Base-by-base conservation (phyloP, 805 yeast species). In the Candida hispaniensis region DNA sequence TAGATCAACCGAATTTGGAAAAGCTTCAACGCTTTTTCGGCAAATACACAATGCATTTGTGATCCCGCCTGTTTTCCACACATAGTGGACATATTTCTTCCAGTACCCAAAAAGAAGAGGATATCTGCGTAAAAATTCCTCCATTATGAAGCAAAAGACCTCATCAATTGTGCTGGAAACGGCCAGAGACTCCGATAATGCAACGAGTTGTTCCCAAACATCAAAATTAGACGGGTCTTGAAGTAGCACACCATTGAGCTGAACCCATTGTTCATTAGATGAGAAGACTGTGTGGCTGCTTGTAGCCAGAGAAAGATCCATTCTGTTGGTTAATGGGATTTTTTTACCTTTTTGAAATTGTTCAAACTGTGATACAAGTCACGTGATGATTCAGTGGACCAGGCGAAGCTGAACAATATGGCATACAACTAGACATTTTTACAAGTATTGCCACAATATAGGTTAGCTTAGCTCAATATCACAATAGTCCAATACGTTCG, bases 61-160 rank as follows among this genome's bases (percentile, higher is more conserved):
- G 9, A 46, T 39, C 6, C 44, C 51, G 3, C 30, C 42, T 18
- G 41, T 39, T 9, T 7, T 22, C 38, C 13, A 30, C 23, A 38
- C 56, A 4, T 48, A 32, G 25, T 56, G 55, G 15, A 57, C 60
- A 39, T 55, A 59, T 25, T 59, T 47, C 11, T 56, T 54, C 67
- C 67, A 61, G 42, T 59, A 63, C 5, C 63, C 66, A 40, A 51
- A 58, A n/a, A 62, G 42, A 22, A 61, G 39, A 1, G 67, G 67
- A 40, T 52, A 62, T 28, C 45, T 45, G 7, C 22, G 34, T 20
- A 63, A 41, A 18, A 62, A 46, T 11, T 40, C 23, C 16, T 52
- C 54, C 18, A 16, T 17, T 6, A 32, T 23, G 14, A 17, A 14
- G 12, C 35, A 32, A 7, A 28, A 17, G 2, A 28, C 28, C 8